Base-by-base conservation (phyloP, 768 basidiomycete species). In the Tulasnella sp. region DNA sequence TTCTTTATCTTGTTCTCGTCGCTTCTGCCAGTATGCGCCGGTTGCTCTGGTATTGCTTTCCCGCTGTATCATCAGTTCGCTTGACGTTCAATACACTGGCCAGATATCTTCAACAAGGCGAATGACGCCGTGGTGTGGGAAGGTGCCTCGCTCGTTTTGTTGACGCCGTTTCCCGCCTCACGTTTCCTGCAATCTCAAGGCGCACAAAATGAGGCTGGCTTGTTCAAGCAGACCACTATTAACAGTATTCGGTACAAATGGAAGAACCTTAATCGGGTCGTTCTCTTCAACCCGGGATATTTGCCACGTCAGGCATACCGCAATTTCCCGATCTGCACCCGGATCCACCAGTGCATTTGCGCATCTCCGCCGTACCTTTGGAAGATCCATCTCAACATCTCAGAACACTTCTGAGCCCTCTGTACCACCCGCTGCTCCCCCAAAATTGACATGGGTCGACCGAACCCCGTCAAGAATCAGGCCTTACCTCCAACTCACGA, bases 401-500 rank as follows among this genome's bases (percentile, higher is more conserved):
- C 34, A 40, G 17, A 42, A 14, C 17, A 17, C 69, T 8, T 34
- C 69, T 5, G 34, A 52, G n/a, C 16, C 44, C 19, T 29, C 44
- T 71, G 72, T 34, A 14, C 12, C 59, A 22, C 9, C 39, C n/a
- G 47, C n/a, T n/a, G 42, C 73, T 76, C 32, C 72, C 34, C 69
- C 16, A 73, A 69, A 36, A 70, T 42, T 9, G 35, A 81, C 88
- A 80, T 94, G 90, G 90, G 83, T 90, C 32, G 89, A 90, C 76
- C 83, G 81, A 67, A 78, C 91, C 39, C 91, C 90, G 17, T 76
- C 79, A 5, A 82, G 81, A 79, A 75, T 86, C 37, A 85, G 82
- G 64, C 95, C 97, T 5, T 99, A 98, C 79, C 77, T 95, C 3
- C 88, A 90, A 77, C 83, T 99, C 32, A 91, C 90, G 62, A 87